phyloP scores from a whole-genome alignment of 1,284 basidiomycete genomes.

The Cryptococcus amylolentus region DNA sequence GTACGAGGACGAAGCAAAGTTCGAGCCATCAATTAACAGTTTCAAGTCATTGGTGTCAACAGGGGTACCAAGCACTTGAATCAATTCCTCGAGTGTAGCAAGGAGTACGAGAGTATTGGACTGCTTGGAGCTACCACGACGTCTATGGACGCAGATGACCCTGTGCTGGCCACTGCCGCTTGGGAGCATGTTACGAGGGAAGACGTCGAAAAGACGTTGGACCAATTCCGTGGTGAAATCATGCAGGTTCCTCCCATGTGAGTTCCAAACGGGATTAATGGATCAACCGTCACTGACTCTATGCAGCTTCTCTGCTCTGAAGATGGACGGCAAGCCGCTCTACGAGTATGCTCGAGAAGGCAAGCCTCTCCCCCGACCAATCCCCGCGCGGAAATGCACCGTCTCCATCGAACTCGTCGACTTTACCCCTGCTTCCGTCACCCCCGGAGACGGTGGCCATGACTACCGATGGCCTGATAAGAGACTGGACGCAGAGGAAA shows the following conservation, averaged over 20 bases:
- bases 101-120: conserved; percentile 90
- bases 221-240: conserved; percentile 81
- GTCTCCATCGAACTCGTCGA: conserved; percentile 65
- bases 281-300: too few species aligned
- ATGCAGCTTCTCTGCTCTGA: conserved; percentile 90
- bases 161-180: conserved; percentile 67
- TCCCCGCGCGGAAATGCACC: conserved; percentile 79
- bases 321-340: conserved; percentile 94
- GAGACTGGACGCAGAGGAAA: conserved; percentile 65
- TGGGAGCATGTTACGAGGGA: conserved; percentile 82
- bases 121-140: conserved; percentile 93
- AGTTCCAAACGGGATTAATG: too few species aligned
- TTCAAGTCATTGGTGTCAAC: conserved; percentile 79
- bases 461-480: conserved; percentile 72
- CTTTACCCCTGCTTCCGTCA: conserved; percentile 45
- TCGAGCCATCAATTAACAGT: conserved; percentile 1
- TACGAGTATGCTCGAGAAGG: conserved; percentile 94
- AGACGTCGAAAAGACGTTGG: conserved; percentile 66
- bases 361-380: conserved; percentile 85
- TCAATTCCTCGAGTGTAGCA: conserved; percentile 84
- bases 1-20: conserved; percentile 32
- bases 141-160: conserved; percentile 86
- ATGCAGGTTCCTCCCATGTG: conserved; percentile 88
- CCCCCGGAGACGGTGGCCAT: conserved; percentile 45
- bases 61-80: conserved; percentile 85